phyloP scores from a whole-genome alignment of 345 rosid genomes.

The Durio zibethinus region DNA sequence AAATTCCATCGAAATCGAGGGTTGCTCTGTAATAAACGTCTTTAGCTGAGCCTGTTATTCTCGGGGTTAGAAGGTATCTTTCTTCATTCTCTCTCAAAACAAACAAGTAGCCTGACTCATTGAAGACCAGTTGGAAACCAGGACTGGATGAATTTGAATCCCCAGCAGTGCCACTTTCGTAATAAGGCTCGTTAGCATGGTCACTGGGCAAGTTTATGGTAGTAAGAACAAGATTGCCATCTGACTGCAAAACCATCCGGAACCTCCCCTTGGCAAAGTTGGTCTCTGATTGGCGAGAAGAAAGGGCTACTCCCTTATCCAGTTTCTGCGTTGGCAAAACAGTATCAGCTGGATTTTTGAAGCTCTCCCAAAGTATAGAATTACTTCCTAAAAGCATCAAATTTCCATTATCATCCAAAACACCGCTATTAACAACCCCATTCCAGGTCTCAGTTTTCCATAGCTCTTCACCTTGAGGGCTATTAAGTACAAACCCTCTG shows the following conservation, averaged over 20 bases:
- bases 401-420: conserved; percentile 34
- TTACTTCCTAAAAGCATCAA: conserved; percentile 16
- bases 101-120: conserved; percentile 19
- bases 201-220: conserved; percentile 16
- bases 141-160: conserved; percentile 2
- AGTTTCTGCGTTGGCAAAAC: conserved; percentile 26
- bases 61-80: background rate
- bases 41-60: background rate
- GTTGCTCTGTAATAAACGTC: conserved; percentile 24
- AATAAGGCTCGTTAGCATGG: background rate
- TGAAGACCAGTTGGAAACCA: conserved; percentile 17
- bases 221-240: conserved; percentile 18
- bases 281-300: conserved; percentile 8
- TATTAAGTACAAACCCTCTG: conserved; percentile 17
- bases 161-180: background rate
- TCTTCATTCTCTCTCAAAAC: conserved; percentile 7
- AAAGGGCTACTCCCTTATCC: background rate
- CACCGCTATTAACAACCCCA: conserved; percentile 11
- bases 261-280: conserved; percentile 26
- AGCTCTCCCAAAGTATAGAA: conserved; percentile 26
- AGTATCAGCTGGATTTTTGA: conserved; percentile 28
- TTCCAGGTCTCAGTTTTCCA: conserved; percentile 15
- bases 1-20: conserved; percentile 9
- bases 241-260: conserved; percentile 5
- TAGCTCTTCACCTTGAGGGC: conserved; percentile 12